Evolutionary conservation across 768 basidiomycete species (phyloP).

Genomic region (Chiua virens): DNA sequence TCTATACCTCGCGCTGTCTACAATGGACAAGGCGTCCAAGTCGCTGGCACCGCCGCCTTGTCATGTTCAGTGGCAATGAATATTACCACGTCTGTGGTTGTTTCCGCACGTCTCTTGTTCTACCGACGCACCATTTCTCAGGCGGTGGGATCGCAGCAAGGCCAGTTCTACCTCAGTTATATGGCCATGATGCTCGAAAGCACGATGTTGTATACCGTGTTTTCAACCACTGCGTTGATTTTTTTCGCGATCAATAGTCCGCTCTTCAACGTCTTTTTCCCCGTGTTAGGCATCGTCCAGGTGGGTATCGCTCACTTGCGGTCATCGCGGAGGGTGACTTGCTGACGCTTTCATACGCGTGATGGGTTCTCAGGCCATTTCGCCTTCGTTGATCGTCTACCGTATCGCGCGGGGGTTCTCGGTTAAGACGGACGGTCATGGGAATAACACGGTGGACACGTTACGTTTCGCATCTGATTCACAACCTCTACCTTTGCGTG

Average conservation of each 20-base stretch:
- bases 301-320: neutral
- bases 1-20: slow-evolving; percentile 16
- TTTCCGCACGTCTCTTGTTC: slow-evolving; percentile 18
- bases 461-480: slow-evolving; percentile 10
- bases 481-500: too few species aligned
- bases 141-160: slow-evolving; percentile 10
- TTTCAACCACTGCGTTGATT: slow-evolving; percentile 6
- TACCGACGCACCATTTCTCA: slow-evolving; percentile 12
- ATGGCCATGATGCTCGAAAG: slow-evolving; percentile 28
- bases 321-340: too few species aligned
- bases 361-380: neutral
- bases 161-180: slow-evolving; percentile 19
- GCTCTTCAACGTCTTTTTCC: slow-evolving; percentile 23
- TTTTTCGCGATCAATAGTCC: slow-evolving; percentile 22
- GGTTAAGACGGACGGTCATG: slow-evolving; percentile 15
- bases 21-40: slow-evolving; percentile 12
- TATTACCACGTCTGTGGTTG: slow-evolving; percentile 14
- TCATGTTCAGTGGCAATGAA: slow-evolving; percentile 16
- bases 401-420: slow-evolving; percentile 22
- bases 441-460: neutral
- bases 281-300: slow-evolving; percentile 20
- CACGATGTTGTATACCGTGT: slow-evolving; percentile 16
- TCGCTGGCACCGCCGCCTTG: slow-evolving; percentile 12
- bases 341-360: too few species aligned
- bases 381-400: slow-evolving; percentile 21